Percentiles rank a stretch among this genome's conserved stretches.
Conservation (phyloP, 495 filamentous ascomycete genomes). For the Pseudevernia furfuracea region DNA sequence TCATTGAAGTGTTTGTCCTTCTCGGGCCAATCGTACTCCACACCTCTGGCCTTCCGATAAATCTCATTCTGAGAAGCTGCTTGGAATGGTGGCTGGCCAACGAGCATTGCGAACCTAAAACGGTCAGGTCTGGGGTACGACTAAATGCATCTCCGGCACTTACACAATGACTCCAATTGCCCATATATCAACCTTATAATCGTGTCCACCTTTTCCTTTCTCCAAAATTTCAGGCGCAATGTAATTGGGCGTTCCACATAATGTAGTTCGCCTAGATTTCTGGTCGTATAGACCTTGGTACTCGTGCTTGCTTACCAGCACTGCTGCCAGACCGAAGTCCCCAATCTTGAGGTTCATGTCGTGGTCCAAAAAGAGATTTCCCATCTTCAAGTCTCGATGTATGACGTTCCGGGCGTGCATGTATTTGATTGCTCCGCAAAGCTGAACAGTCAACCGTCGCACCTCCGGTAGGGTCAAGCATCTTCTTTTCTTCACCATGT, state of each 20-base stretch:
- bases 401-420: conserved; percentile 91
- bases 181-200: conserved; percentile 93
- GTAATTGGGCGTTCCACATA: conserved; percentile 97
- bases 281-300: conserved; percentile 41
- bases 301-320: conserved; percentile 79
- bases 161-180: conserved; percentile 93
- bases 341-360: conserved; percentile 98
- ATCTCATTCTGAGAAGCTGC: conserved; percentile 81
- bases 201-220: conserved; percentile 79
- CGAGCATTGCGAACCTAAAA: conserved; percentile 73
- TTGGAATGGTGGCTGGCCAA: conserved; percentile 83
- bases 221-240: conserved; percentile 94
- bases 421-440: conserved; percentile 93
- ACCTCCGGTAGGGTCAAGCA: conserved; percentile 86
- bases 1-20: conserved; percentile 36
- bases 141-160: conserved; percentile 25
- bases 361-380: conserved; percentile 91
- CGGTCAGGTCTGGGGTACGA: conserved; percentile 19
- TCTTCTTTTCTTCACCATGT: conserved; percentile 86
- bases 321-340: conserved; percentile 93
- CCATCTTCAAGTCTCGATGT: conserved; percentile 95
- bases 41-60: conserved; percentile 63
- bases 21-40: conserved; percentile 72
- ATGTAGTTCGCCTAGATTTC: conserved; percentile 60
- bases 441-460: conserved; percentile 84